These are phyloP conservation scores for Hibiscus tridactylites DNA, from an alignment of 345 rosid genomes.

Conservation along the genomic window DNA sequence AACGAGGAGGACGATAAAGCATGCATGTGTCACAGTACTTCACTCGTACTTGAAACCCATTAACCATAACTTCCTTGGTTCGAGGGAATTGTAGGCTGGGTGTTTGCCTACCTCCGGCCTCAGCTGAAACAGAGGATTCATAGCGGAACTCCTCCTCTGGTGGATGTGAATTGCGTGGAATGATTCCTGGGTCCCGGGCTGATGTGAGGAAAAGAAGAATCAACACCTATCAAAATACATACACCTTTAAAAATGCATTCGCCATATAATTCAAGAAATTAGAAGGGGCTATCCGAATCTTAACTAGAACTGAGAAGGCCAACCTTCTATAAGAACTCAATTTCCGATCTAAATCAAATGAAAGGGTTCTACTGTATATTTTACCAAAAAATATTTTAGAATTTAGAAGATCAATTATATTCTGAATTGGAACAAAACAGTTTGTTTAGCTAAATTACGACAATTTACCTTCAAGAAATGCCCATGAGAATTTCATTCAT, in stretches of 20 bases:
- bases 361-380: background rate
- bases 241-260: slow-evolving; percentile 3
- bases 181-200: slow-evolving; percentile 89
- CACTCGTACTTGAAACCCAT: slow-evolving; percentile 76
- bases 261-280: background rate
- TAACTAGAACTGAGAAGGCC: background rate
- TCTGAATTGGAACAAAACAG: background rate
- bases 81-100: slow-evolving; percentile 84
- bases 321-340: background rate
- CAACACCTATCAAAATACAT: slow-evolving; percentile 57
- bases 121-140: slow-evolving; percentile 51
- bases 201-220: slow-evolving; percentile 80
- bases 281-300: background rate
- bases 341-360: background rate
- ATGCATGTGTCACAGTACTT: slow-evolving; percentile 97
- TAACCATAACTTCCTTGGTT: slow-evolving; percentile 72
- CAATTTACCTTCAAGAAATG: background rate
- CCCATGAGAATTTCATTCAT: background rate
- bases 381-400: background rate
- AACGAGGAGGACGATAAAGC: slow-evolving; percentile 98
- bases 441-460: background rate
- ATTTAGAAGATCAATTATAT: background rate
- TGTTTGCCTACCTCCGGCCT: slow-evolving; percentile 73
- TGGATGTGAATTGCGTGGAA: slow-evolving; percentile 88
- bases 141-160: slow-evolving; percentile 79